A percentile compares a stretch with the other conserved stretches of the same genome.
These are phyloP conservation scores for Yamadazyma nakazawae DNA, from an alignment of 805 yeast species.

Conservation along the genomic window DNA sequence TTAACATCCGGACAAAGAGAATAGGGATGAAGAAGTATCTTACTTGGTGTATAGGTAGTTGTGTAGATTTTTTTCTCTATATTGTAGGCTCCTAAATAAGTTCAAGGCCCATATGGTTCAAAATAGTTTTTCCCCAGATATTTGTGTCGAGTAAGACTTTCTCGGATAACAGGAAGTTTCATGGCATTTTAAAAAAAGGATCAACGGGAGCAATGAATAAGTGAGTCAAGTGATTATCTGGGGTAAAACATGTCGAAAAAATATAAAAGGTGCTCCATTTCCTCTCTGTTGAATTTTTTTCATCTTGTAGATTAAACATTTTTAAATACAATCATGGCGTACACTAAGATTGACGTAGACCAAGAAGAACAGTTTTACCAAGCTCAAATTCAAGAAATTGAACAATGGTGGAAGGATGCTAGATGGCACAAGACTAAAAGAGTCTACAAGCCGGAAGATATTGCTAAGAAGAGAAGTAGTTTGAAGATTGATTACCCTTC, in stretches of 20 bases:
- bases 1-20: not conserved
- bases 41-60: too few relatives aligned
- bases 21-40: too few relatives aligned
- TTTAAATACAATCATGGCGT: constrained; percentile 35
- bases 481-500: constrained; percentile 75
- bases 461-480: constrained; percentile 84
- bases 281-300: constrained; percentile 2
- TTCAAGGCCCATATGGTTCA: too few relatives aligned
- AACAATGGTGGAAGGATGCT: constrained; percentile 90
- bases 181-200: constrained; percentile 2
- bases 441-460: constrained; percentile 82
- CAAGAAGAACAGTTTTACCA: constrained; percentile 65
- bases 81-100: too few relatives aligned
- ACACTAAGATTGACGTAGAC: constrained; percentile 55
- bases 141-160: not conserved
- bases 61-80: too few relatives aligned
- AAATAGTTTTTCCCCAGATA: not conserved
- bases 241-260: constrained; percentile 9
- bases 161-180: not conserved
- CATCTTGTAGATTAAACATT: not conserved
- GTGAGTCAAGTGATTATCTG: constrained; percentile 10
- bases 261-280: constrained; percentile 5
- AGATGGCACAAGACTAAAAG: constrained; percentile 90
- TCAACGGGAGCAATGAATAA: constrained; percentile 11
- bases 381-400: constrained; percentile 67